Base-by-base conservation (phyloP, 2,329 filamentous ascomycete species). In the Colletotrichum gigasporum region DNA sequence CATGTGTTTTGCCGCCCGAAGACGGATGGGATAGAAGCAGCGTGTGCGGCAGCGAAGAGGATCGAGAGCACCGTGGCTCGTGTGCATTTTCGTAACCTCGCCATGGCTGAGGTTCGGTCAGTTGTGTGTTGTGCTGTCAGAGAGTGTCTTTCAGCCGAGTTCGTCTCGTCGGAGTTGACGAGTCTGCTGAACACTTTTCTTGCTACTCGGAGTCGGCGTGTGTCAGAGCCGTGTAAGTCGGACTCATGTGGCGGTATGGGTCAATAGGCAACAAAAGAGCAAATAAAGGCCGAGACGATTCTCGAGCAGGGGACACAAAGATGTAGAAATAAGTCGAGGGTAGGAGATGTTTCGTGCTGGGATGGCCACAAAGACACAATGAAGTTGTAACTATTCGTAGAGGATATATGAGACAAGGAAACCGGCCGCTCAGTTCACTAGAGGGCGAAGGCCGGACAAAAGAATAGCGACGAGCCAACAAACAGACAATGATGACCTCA, bases 1-100 rank as follows among this genome's bases (percentile, higher is more conserved):
- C 89, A 91, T 35, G 80, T 82, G 39, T 78, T 76, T 44, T 77
- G 75, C 59, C 83, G 79, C 60, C 73, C 70, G 68, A 85, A 80
- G 48, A 86, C 57, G 39, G 71, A 68, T 61, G 71, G 71, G 20
- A 83, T 74, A 3, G 73, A 75, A 57, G 74, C 70, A 51, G 83
- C 82, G 35, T 77, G 75, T 14, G 75, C 69, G 24, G 76, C 76
- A 50, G 75, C 74, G 41, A 65, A 72, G 67, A 78, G 68, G 44
- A 76, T 70, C 60, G 75, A 73, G 63, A 85, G 74, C 67, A 79
- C 71, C 50, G 79, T 71, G 59, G 76, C 74, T 70, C 75, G 72
- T 44, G 77, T 68, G 63, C 74, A 74, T 63, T 70, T 67, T 62
- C 71, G 70, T 55, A 69, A 61, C 62, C 68, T 71, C 52, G 67